Evolutionary conservation across 2,329 filamentous ascomycete species (phyloP), one percentile per base, ranked within the genome.

Genomic region (Penicillium sp.): DNA sequence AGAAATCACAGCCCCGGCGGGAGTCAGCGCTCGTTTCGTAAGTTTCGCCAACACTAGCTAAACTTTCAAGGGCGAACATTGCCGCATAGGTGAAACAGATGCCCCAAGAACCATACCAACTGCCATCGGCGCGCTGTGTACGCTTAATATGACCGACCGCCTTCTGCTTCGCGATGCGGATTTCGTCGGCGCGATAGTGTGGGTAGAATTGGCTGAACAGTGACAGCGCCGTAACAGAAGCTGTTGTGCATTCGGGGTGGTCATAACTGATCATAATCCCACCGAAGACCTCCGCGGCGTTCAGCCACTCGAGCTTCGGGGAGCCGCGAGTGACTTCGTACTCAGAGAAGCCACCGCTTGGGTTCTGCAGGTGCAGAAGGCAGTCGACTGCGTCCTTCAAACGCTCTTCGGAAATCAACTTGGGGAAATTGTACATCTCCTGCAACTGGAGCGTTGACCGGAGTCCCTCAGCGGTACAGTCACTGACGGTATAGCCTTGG

Each of bases 241-340:
- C 91, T 2, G 93, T 97, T 0, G 93, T 99, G 75, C 93, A 99
- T 70, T 99, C 93, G 0, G 92, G 90, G 64, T 99, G 97, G 68
- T 95, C 89, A 68, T 99, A 99, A 66, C 97, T 92, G 46, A 99
- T 86, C 93, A 99, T 99, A 73, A 99, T 99, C 16, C 85, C 81
- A 12, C 89, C 91, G 69, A 99, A 99, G 0, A 99, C 91, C 68
- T 99, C 93, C 1, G 93, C 93, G 0, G 92, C 92, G 64, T 99
- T 99, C 36, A 99, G 80, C 67, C 84, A 79, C 69, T 99, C 93
- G 58, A 97, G 69, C 58, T 80, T 81, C 58, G 87, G 79, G 9
- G 88, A 86, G 2, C 87, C 92, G 22, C 93, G 83, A 1, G 86
- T 86, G 1, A 81, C 81, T 66, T 99, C 93, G 67, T 99, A 99